Evolutionary conservation across 495 filamentous ascomycete species (phyloP).

Genomic region (Neurospora sp.): DNA sequence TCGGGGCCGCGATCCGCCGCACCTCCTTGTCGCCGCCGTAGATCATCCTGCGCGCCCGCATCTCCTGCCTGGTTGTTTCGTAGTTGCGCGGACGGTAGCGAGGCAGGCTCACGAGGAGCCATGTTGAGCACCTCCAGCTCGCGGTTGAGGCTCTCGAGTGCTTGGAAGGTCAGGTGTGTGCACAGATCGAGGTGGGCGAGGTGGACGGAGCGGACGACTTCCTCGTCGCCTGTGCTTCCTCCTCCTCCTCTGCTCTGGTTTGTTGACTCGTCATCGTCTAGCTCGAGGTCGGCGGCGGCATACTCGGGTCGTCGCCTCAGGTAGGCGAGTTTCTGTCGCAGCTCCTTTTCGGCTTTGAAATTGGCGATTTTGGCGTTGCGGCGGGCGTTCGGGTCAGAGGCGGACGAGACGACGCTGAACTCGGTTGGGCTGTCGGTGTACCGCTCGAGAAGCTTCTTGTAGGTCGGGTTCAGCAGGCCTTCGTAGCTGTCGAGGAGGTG

Average conservation of each 20-base stretch:
- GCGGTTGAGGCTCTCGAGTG: conserved; percentile 70
- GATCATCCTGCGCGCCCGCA: neutral
- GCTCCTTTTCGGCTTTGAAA: conserved; percentile 75
- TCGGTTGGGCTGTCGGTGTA: conserved; percentile 55
- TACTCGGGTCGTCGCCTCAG: conserved; percentile 35
- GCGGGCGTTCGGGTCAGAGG: conserved; percentile 56
- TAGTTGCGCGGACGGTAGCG: conserved; percentile 13
- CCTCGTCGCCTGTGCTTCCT: conserved; percentile 51
- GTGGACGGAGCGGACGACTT: conserved; percentile 65
- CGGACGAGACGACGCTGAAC: conserved; percentile 59
- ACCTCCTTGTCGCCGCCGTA: conserved; percentile 36
- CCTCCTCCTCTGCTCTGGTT: conserved; percentile 42
- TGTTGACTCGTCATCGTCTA: conserved; percentile 41
- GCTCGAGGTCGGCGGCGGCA: conserved; percentile 20
- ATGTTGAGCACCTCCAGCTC: conserved; percentile 73
- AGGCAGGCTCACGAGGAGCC: conserved; percentile 44
- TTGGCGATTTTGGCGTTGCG: conserved; percentile 76
- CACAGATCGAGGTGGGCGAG: conserved; percentile 61
- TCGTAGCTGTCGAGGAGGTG: conserved; percentile 62
- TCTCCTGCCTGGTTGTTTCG: neutral
- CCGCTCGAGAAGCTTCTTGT: conserved; percentile 60
- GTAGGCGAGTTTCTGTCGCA: conserved; percentile 68
- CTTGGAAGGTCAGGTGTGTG: conserved; percentile 72
- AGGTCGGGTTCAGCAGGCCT: conserved; percentile 51
- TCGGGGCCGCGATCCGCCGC: conserved; percentile 29